Evolutionary conservation across 73 alveolate species (phyloP).

Genomic region (Paramecium tetraurelia): DNA sequence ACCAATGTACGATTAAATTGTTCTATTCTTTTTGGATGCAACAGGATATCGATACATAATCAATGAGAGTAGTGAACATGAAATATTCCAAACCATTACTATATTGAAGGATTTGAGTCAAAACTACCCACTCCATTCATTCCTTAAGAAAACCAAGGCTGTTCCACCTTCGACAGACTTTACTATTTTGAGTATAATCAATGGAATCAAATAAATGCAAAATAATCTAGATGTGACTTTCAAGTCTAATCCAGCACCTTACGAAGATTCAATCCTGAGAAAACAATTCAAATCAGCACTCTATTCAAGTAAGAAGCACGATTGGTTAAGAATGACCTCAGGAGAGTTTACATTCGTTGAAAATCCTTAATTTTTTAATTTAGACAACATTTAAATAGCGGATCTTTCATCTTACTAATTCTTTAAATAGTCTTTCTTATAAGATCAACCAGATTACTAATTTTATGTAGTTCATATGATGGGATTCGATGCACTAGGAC

Average conservation of each 20-base stretch:
- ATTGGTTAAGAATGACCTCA: slow-evolving; percentile 40
- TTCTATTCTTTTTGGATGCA: slow-evolving; percentile 33
- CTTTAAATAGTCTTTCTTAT: not conserved
- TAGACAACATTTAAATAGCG: not conserved
- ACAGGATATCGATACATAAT: slow-evolving; percentile 38
- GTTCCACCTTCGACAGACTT: slow-evolving; percentile 38
- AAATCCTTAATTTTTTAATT: not conserved
- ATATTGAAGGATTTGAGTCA: not conserved
- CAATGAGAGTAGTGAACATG: not conserved
- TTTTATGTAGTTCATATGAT: not conserved
- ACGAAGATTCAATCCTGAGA: not conserved
- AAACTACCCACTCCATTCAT: not conserved
- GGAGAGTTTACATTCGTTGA: not conserved
- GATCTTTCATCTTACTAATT: not conserved
- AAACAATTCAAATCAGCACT: slow-evolving; percentile 2
- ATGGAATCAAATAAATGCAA: slow-evolving; percentile 8
- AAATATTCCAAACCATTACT: not conserved
- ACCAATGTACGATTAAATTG: not conserved
- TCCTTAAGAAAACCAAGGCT: not conserved
- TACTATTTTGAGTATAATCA: slow-evolving; percentile 12
- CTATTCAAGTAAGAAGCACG: not conserved
- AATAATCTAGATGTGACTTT: not conserved
- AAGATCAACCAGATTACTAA: not conserved
- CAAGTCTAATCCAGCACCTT: not conserved
- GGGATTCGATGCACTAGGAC: slow-evolving; percentile 47